phyloP scores from a whole-genome alignment of 371 early-diverging fungal genomes.

The Lichtheimia hyalospora region DNA sequence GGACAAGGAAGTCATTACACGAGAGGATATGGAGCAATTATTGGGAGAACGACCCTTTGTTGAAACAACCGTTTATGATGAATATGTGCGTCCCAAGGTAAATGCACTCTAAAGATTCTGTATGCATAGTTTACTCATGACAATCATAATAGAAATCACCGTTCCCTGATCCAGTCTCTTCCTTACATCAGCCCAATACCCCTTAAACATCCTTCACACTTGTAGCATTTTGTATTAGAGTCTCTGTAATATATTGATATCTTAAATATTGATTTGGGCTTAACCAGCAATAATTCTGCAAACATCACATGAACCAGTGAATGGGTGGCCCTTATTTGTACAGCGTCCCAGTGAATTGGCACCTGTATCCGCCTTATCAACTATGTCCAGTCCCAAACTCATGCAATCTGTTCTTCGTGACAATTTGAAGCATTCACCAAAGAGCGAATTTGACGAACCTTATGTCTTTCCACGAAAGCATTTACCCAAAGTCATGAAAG shows the following conservation, averaged over 20 bases:
- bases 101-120: neutral
- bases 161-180: no score
- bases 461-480: slow-evolving; percentile 24
- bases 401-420: slow-evolving; percentile 1
- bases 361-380: neutral
- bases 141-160: no score
- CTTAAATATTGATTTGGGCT: no score
- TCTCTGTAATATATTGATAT: no score
- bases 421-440: neutral
- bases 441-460: slow-evolving; percentile 15
- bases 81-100: slow-evolving; percentile 14
- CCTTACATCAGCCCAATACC: no score
- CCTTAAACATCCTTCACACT: no score
- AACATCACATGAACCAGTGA: no score
- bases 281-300: no score
- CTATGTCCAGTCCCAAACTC: neutral
- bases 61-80: slow-evolving; percentile 73
- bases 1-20: slow-evolving; percentile 94
- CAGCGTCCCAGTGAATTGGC: neutral
- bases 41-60: slow-evolving; percentile 89
- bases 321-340: no score
- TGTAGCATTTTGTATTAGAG: no score
- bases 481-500: slow-evolving; percentile 21
- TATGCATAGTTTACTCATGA: no score
- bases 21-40: slow-evolving; percentile 92